Conservation (phyloP, 176 grass and related monocot species). For the Olyra latifolia region DNA sequence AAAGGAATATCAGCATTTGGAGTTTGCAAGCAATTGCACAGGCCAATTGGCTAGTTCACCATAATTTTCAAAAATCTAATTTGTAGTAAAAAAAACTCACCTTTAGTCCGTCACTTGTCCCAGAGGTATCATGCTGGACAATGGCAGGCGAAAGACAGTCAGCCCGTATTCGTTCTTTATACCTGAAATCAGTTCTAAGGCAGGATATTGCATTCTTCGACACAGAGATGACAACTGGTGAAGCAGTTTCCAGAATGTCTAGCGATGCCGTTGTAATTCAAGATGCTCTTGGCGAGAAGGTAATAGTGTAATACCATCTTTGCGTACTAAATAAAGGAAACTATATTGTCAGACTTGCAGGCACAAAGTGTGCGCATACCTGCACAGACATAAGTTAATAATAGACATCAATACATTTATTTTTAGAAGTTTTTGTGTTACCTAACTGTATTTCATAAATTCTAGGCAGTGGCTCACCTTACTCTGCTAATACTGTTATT, state of each 20-base stretch:
- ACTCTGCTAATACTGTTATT: not conserved
- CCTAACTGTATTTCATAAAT: not conserved
- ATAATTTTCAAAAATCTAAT: not conserved
- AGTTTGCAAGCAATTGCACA: too few relatives aligned
- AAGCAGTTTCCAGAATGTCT: slow-evolving; percentile 58
- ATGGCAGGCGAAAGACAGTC: slow-evolving; percentile 54
- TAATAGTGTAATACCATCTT: slow-evolving; percentile 26
- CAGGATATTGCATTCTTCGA: slow-evolving; percentile 66
- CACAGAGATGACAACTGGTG: slow-evolving; percentile 58
- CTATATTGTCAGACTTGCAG: not conserved
- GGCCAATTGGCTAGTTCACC: too few relatives aligned
- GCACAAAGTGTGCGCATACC: not conserved
- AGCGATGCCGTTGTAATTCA: slow-evolving; percentile 51
- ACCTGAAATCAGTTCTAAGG: slow-evolving; percentile 49
- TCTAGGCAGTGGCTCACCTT: slow-evolving; percentile 5
- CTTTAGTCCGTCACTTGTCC: not conserved
- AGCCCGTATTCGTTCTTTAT: slow-evolving; percentile 52
- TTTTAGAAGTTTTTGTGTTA: not conserved
- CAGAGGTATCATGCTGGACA: slow-evolving; percentile 73
- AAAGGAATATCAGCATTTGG: not conserved
- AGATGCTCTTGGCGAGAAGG: slow-evolving; percentile 62
- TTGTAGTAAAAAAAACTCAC: slow-evolving; percentile 14
- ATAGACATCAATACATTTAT: not conserved
- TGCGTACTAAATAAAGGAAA: slow-evolving; percentile 1
- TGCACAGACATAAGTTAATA: not conserved